Evolutionary conservation across 306 rosid species (phyloP).

Genomic region (Ormosia semicastrata): DNA sequence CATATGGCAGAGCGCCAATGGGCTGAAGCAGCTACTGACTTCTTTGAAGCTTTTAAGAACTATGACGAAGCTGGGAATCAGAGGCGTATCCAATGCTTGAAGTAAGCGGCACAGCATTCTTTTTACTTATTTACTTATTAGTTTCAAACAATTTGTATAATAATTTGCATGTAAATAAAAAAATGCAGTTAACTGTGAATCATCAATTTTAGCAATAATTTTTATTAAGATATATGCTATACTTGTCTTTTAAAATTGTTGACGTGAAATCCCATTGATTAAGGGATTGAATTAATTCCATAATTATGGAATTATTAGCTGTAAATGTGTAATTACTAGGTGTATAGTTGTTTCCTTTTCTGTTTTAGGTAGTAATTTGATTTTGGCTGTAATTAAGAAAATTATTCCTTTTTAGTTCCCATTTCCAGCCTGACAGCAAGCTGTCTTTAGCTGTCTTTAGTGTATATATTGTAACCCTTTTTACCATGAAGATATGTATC

Average conservation of each 20-base stretch:
- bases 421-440: too few species aligned
- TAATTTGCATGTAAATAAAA: not conserved
- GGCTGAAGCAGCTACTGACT: conserved; percentile 98
- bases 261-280: too few species aligned
- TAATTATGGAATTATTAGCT: too few species aligned
- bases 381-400: too few species aligned
- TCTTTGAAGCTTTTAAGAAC: conserved; percentile 94
- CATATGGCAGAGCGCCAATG: conserved; percentile 99
- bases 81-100: conserved; percentile 95
- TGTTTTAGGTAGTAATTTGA: too few species aligned
- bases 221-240: not conserved
- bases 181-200: not conserved
- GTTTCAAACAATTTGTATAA: conserved; percentile 12
- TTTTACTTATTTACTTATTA: conserved; percentile 5
- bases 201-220: not conserved
- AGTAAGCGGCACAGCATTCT: conserved; percentile 44
- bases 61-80: conserved; percentile 98
- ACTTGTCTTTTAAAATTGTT: conserved; percentile 10
- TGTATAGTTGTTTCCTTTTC: too few species aligned
- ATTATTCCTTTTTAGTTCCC: too few species aligned
- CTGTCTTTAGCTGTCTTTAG: too few species aligned
- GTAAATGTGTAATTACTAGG: too few species aligned
- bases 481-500: too few species aligned
- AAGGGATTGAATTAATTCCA: too few species aligned
- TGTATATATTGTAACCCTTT: too few species aligned